Evolutionary conservation across 2,329 filamentous ascomycete species (phyloP).

Genomic region (Sporothrix mexicana): DNA sequence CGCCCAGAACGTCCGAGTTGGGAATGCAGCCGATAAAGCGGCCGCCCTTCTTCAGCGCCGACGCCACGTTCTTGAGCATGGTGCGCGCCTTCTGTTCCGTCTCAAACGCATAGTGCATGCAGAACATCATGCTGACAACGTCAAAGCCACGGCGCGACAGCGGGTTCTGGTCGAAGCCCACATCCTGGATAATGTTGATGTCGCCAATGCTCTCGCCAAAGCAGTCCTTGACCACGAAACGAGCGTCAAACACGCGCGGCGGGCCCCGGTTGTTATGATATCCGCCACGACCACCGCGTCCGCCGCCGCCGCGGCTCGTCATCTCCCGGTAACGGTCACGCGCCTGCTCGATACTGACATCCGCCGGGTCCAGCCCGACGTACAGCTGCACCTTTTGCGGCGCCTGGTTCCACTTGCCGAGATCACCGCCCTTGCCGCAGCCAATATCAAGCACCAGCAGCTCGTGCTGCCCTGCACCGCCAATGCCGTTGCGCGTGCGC

Average conservation of each 20-base stretch:
- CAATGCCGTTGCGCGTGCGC: constrained; percentile 58
- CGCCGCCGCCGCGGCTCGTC: constrained; percentile 61
- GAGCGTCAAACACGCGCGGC: constrained; percentile 75
- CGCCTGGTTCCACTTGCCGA: constrained; percentile 94
- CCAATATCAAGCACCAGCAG: constrained; percentile 90
- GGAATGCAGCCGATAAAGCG: constrained; percentile 94
- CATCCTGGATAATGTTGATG: constrained; percentile 78
- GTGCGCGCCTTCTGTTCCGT: constrained; percentile 84
- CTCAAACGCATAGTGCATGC: constrained; percentile 98
- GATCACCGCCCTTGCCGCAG: constrained; percentile 93
- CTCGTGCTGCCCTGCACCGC: constrained; percentile 61
- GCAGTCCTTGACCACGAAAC: constrained; percentile 91
- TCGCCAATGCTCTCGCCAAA: constrained; percentile 84
- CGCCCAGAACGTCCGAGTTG: constrained; percentile 90
- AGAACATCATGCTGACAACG: constrained; percentile 98
- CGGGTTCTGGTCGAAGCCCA: constrained; percentile 84
- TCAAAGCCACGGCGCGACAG: constrained; percentile 83
- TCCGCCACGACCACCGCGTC: constrained; percentile 60
- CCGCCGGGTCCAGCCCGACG: constrained; percentile 90
- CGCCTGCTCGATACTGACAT: constrained; percentile 90
- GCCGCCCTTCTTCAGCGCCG: constrained; percentile 89
- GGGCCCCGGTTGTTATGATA: constrained; percentile 55
- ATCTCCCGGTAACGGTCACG: constrained; percentile 81
- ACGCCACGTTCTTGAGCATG: constrained; percentile 93
- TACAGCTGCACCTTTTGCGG: constrained; percentile 92